Evolutionary conservation across 1,139 yeast species (phyloP), one percentile per base, ranked within the genome.

Genomic region (Hemisphaericaspora subhashii): DNA sequence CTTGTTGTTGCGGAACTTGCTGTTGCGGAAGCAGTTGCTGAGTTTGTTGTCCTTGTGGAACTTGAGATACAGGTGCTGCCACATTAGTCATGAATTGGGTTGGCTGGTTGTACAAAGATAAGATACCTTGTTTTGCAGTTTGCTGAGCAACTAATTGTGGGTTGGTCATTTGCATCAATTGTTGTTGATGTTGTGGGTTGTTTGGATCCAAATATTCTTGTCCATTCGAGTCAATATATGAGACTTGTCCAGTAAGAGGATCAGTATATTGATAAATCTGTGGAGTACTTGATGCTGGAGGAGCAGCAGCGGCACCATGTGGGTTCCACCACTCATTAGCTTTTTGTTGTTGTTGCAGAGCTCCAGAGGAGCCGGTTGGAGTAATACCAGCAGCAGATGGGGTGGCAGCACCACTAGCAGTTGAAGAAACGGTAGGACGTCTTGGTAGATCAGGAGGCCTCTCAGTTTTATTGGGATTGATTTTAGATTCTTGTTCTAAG

Each of bases 211-310:
- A 58, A 46, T 78, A 78, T 51, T 77, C 81, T 53, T 79, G 83
- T 2, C 83, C 83, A 43, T 72, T 75, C 3, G 72, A 58, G 51
- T 81, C 86, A 33, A 81, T 68, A 48, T 80, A 78, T 33, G 76
- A 75, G n/a, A 79, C 58, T 40, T 72, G 72, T 16, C 86, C 86
- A 0, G 84, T 79, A 11, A 69, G 57, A 5, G 85, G 85, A 48
- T 81, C 86, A 8, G 83, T 70, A 51, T 78, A 81, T 52, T 80
- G 86, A 49, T 74, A 81, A 30, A 77, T 71, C 41, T 68, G 74
- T 3, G 74, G 73, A 36, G 53, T 63, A 9, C 44, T 50, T 11
- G 38, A 33, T 10, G 40, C 39, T 3, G 47, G 49, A 37, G 39
- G 15, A 38, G 27, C 37, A 7, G 9, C 39, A 17, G 52, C 43